Evolutionary conservation across 768 basidiomycete species (phyloP).

Genomic region (Floccularia luteovirens): DNA sequence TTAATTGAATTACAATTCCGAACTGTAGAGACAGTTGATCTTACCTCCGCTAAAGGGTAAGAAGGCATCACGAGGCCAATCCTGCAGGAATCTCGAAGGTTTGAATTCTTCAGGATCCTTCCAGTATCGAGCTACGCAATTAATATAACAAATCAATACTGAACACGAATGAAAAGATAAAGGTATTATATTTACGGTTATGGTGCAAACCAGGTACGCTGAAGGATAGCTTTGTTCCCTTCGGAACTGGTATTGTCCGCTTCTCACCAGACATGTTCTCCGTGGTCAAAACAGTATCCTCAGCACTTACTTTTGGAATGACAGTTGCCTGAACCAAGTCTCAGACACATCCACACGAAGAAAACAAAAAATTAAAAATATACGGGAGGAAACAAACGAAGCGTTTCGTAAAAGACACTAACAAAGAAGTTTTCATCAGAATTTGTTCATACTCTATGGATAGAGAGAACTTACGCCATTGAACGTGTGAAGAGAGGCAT

Average conservation of each 20-base stretch:
- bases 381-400: constrained; percentile 40
- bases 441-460: neutral
- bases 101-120: constrained; percentile 39
- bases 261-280: constrained; percentile 29
- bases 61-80: constrained; percentile 41
- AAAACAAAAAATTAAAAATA: constrained; percentile 6
- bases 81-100: constrained; percentile 29
- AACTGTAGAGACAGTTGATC: neutral
- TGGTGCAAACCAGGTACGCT: constrained; percentile 36
- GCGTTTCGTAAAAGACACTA: constrained; percentile 43
- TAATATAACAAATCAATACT: neutral
- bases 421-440: neutral
- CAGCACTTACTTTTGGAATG: constrained; percentile 36
- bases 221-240: constrained; percentile 29
- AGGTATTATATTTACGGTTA: constrained; percentile 30
- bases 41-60: constrained; percentile 33
- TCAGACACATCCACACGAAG: neutral
- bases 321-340: constrained; percentile 21
- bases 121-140: constrained; percentile 59
- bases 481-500: neutral
- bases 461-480: neutral
- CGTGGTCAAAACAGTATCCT: constrained; percentile 33
- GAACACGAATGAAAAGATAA: neutral
- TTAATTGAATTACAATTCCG: neutral
- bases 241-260: constrained; percentile 30